phyloP scores from a whole-genome alignment of 306 rosid genomes.

The Malus domestica region ASM211411v1 NC_041804.1:26326501-26327000 shows the following conservation, averaged over 20 bases:
- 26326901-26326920: neutral
- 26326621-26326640: no score
- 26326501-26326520: neutral
- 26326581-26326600: neutral
- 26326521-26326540: neutral
- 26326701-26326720: no score
- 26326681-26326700: no score
- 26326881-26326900: slow-evolving; percentile 20
- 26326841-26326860: slow-evolving; percentile 5
- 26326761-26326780: slow-evolving; percentile 4
- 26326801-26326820: neutral
- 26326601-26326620: neutral
- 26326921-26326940: slow-evolving; percentile 6
- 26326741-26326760: slow-evolving; percentile 1
- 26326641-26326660: neutral
- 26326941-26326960: neutral
- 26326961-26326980: no score
- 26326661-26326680: no score
- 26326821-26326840: slow-evolving; percentile 14
- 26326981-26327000: neutral
- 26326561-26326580: neutral
- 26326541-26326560: neutral
- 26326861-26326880: slow-evolving; percentile 25
- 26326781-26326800: neutral
- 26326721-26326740: neutral